Evolutionary conservation across 1,139 yeast genomes (phyloP), one percentile per base, ranked within the genome.

Genomic region (Saccharomyces hybrid): DNA sequence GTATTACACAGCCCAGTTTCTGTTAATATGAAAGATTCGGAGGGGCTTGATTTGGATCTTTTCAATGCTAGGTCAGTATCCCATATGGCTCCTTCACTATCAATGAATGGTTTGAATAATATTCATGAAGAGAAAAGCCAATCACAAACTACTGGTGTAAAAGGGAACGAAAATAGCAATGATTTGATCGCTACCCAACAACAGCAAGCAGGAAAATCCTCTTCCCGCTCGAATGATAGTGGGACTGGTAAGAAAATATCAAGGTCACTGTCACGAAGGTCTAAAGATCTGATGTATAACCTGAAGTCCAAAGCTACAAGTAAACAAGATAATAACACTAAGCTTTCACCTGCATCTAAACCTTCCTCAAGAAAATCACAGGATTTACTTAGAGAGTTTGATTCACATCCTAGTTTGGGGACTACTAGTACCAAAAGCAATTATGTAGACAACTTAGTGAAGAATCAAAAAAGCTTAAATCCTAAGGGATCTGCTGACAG

Each of bases 261-360:
- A 7, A 49, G 55, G 29, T 52, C 55, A 5, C 27, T 52, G 16
- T 52, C 55, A 38, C 34, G 47, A 31, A 46, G 47, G 8, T 50
- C 55, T 7, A 50, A 34, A 29, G 50, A 50, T 14, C 2, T 52
- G 16, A 52, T 52, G 26, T 46, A 46, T 6, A 50, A 52, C 31
- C 29, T 52, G 9, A 52, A 52, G 31, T 20, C 51, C 1, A 51
- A 47, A 27, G 47, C 51, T 3, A 44, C 32, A 25, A 11, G 26
- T 28, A 23, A 41, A 44, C 16, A 46, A 20, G 41, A 52, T 48
- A 27, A 13, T 31, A n/a, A 11, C 25, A 23, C 7, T 16, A 23
- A n/a, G 16, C 44, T 31, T 38, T 56, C 59, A 9, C 58, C n/a
- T 1, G 8, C 25, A 1, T 11, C 51, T 5, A 52, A 52, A 38